phyloP scores from a whole-genome alignment of 768 basidiomycete species.

The Podaxis sp. region DNA sequence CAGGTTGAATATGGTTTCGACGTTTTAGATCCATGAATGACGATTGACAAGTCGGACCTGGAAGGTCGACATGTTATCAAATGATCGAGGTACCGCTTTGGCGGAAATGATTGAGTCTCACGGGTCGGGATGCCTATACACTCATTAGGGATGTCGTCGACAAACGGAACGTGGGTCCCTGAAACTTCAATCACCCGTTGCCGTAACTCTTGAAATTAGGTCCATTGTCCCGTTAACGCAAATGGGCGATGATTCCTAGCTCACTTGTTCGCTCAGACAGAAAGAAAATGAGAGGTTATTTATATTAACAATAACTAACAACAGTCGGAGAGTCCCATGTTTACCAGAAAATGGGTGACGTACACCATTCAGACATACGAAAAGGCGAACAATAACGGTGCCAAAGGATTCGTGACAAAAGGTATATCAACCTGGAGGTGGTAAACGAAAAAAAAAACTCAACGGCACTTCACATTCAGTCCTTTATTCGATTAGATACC shows the following conservation, averaged over 20 bases:
- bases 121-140: neutral
- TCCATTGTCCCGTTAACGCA: too few relatives aligned
- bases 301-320: neutral
- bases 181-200: neutral
- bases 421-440: neutral
- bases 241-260: too few relatives aligned
- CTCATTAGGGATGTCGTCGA: neutral
- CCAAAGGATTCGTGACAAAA: neutral
- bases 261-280: too few relatives aligned
- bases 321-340: neutral
- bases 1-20: neutral
- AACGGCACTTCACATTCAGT: neutral
- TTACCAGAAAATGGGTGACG: neutral
- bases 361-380: neutral
- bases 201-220: too few relatives aligned
- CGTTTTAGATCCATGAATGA: neutral
- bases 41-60: neutral
- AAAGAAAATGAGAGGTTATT: too few relatives aligned
- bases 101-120: neutral
- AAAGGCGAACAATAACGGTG: neutral
- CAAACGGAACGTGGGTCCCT: neutral
- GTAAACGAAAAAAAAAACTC: neutral
- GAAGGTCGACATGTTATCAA: neutral
- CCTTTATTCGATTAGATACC: slow-evolving; percentile 36
- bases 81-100: neutral